phyloP scores from a whole-genome alignment of 2,329 filamentous ascomycete genomes.

The Ascochyta clinopodiicola region DNA sequence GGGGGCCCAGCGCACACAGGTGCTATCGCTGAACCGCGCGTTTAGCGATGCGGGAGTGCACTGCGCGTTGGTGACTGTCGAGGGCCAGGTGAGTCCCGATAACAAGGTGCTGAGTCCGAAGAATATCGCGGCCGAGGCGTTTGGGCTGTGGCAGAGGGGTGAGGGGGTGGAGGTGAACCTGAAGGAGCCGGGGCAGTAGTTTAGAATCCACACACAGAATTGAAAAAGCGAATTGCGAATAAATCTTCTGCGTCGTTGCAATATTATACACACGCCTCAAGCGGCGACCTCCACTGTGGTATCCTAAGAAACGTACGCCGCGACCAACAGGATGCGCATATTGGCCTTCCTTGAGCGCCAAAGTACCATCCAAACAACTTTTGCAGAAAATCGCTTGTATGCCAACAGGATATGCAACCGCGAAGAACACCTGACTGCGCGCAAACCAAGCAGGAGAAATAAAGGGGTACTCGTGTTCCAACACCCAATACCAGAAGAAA shows the following conservation, averaged over 20 bases:
- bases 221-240: neutral
- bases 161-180: conserved; percentile 52
- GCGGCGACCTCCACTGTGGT: conserved; percentile 5
- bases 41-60: conserved; percentile 55
- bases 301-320: conserved; percentile 17
- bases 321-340: conserved; percentile 12
- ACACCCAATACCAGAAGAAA: conserved; percentile 19
- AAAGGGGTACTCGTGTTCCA: conserved; percentile 26
- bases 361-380: conserved; percentile 8
- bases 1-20: conserved; percentile 59
- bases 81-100: conserved; percentile 52
- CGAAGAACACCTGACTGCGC: conserved; percentile 3
- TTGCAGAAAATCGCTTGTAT: conserved; percentile 27
- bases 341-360: conserved; percentile 7
- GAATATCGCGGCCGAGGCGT: conserved; percentile 53
- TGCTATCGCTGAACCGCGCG: conserved; percentile 53
- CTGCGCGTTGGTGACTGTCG: conserved; percentile 56
- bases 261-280: conserved; percentile 25
- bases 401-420: conserved; percentile 24
- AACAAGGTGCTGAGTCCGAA: conserved; percentile 53
- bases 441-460: conserved; percentile 13
- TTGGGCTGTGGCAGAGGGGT: conserved; percentile 52
- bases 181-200: conserved; percentile 18
- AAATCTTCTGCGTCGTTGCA: conserved; percentile 14
- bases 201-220: too few relatives aligned